Percentiles rank a stretch among this genome's conserved stretches.
These are phyloP conservation scores for Adansonia gregorii DNA, from an alignment of 441 rosid genomes.

Conservation along the genomic window DNA sequence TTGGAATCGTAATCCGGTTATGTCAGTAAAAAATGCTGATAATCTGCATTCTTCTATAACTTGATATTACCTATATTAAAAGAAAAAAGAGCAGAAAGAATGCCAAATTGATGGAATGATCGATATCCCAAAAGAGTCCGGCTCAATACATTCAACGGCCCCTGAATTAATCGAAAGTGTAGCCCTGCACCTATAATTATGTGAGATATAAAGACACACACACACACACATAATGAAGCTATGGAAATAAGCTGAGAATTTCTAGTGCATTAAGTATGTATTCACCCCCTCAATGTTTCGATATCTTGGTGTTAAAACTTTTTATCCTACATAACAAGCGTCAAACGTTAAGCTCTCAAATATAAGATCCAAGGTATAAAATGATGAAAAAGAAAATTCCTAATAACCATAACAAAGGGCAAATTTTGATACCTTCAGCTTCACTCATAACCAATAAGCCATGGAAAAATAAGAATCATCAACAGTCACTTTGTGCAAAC, in stretches of 20 bases:
- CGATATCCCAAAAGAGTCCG: slow-evolving; percentile 86
- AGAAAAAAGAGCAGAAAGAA: slow-evolving; percentile 16
- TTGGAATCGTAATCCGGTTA: slow-evolving; percentile 33
- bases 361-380: slow-evolving; percentile 10
- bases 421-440: neutral
- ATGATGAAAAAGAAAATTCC: neutral
- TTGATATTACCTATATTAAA: neutral
- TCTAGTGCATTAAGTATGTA: slow-evolving; percentile 12
- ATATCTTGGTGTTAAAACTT: slow-evolving; percentile 65
- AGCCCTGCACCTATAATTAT: slow-evolving; percentile 71
- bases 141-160: slow-evolving; percentile 73
- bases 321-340: slow-evolving; percentile 77
- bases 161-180: slow-evolving; percentile 84
- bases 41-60: neutral
- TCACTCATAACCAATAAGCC: neutral
- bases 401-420: neutral
- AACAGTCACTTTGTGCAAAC: neutral
- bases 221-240: neutral
- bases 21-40: neutral
- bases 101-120: slow-evolving; percentile 92
- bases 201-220: neutral
- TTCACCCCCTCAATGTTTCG: slow-evolving; percentile 77
- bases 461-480: neutral
- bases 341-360: slow-evolving; percentile 30
- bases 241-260: slow-evolving; percentile 2